A percentile compares a stretch with the other conserved stretches of the same genome.
These are phyloP conservation scores for Labyrinthula sp. DNA, from an alignment of 352 stramenopile genomes.

Conservation along the genomic window DNA sequence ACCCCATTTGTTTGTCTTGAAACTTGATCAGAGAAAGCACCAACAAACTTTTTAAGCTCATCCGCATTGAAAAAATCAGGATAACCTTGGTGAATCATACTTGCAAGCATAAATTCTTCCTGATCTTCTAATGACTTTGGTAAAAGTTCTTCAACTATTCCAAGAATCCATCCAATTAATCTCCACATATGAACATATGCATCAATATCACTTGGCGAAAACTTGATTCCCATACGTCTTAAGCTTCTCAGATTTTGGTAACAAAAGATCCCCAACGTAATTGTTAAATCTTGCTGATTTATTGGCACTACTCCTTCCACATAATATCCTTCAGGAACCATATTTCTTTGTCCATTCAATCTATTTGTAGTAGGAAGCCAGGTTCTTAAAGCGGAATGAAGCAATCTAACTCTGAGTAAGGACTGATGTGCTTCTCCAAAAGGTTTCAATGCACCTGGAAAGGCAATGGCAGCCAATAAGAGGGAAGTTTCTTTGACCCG, in stretches of 20 bases:
- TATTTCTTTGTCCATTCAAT: conserved; percentile 5
- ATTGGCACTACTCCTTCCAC: no score
- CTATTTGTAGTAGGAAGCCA: background rate
- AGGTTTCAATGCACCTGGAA: conserved; percentile 2
- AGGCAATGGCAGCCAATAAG: conserved; percentile 8
- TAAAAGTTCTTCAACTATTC: conserved; percentile 7
- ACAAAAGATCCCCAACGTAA: conserved; percentile 8
- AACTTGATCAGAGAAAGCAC: no score
- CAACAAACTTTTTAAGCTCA: conserved; percentile 6
- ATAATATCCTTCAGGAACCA: no score
- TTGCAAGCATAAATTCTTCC: conserved; percentile 20
- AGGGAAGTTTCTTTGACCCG: conserved; percentile 9
- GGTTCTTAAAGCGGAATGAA: conserved; percentile 7
- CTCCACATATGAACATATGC: conserved; percentile 16
- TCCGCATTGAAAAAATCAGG: background rate
- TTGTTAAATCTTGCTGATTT: conserved; percentile 16
- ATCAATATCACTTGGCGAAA: background rate
- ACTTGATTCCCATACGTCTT: conserved; percentile 7
- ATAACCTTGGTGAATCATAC: conserved; percentile 5
- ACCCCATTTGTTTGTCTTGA: no score
- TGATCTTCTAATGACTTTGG: conserved; percentile 9
- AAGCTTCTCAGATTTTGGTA: conserved; percentile 11
- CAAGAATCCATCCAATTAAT: conserved; percentile 4
- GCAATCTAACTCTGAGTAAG: conserved; percentile 1
- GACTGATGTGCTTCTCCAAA: conserved; percentile 3